Percentiles rank a stretch among this genome's conserved stretches.
phyloP scores from a whole-genome alignment of 2,329 filamentous ascomycete species.

The Ramularia endophylla region DNA sequence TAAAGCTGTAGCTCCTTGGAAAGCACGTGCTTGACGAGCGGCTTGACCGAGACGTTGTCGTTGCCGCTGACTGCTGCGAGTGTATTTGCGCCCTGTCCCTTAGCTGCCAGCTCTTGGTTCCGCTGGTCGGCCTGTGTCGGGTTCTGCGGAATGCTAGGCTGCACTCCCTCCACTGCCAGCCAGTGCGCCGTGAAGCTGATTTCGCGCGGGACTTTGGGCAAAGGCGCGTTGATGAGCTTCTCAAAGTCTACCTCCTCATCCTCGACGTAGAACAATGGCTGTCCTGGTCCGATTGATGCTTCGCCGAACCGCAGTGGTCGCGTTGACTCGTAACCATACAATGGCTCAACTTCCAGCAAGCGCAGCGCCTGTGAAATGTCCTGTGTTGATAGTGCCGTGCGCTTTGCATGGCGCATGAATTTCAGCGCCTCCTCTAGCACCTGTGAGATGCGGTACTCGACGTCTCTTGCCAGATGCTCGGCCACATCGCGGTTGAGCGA shows the following conservation, averaged over 20 bases:
- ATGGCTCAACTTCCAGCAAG: slow-evolving; percentile 84
- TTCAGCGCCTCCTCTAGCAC: slow-evolving; percentile 91
- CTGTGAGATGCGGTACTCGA: slow-evolving; percentile 90
- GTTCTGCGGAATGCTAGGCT: slow-evolving; percentile 94
- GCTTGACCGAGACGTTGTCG: slow-evolving; percentile 78
- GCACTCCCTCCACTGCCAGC: slow-evolving; percentile 95
- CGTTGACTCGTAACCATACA: slow-evolving; percentile 94
- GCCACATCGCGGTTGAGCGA: slow-evolving; percentile 78
- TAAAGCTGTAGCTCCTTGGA: slow-evolving; percentile 95
- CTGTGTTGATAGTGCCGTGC: slow-evolving; percentile 80
- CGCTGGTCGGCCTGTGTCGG: slow-evolving; percentile 70
- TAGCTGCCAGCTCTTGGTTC: slow-evolving; percentile 78
- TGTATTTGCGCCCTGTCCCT: slow-evolving; percentile 82
- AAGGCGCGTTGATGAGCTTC: slow-evolving; percentile 92
- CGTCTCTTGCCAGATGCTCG: slow-evolving; percentile 82
- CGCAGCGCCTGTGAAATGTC: slow-evolving; percentile 83
- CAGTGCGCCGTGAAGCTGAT: slow-evolving; percentile 93
- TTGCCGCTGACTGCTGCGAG: slow-evolving; percentile 77
- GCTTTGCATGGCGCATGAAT: slow-evolving; percentile 87
- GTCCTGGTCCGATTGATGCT: slow-evolving; percentile 84
- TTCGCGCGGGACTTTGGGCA: slow-evolving; percentile 92
- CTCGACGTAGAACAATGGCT: slow-evolving; percentile 94
- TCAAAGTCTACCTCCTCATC: slow-evolving; percentile 99
- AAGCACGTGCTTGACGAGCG: slow-evolving; percentile 89
- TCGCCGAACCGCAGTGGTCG: slow-evolving; percentile 86